Evolutionary conservation across 78 protist genomes (phyloP).

Genomic region (Protostelium mycophagum): DNA sequence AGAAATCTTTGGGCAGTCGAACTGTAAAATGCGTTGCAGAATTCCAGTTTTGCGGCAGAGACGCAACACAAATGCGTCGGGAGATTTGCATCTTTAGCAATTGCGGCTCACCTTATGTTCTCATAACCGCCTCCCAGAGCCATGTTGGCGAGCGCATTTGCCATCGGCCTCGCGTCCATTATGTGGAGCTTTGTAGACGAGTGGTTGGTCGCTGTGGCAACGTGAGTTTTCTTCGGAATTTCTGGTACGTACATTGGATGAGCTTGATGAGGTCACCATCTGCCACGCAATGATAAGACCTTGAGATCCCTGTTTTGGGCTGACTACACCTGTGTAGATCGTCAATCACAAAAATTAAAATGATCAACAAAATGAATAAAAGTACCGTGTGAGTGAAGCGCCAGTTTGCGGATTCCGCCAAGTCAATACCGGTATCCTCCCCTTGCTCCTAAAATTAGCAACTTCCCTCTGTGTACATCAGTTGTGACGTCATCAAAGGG

Average conservation of each 20-base stretch:
- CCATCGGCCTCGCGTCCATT: constrained; percentile 80
- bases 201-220: constrained; percentile 21
- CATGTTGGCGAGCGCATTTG: constrained; percentile 78
- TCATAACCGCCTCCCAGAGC: constrained; percentile 80
- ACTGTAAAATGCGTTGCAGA: too few relatives aligned
- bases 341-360: not conserved
- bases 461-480: constrained; percentile 5
- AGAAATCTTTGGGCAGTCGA: too few relatives aligned
- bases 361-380: not conserved
- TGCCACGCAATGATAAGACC: not conserved
- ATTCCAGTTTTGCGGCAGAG: too few relatives aligned
- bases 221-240: not conserved
- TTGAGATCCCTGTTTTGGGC: constrained; percentile 63
- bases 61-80: too few relatives aligned
- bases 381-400: not conserved
- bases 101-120: constrained; percentile 33
- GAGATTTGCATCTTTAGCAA: too few relatives aligned
- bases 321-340: constrained; percentile 43
- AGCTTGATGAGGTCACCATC: not conserved
- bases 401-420: not conserved
- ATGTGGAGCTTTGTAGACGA: constrained; percentile 63
- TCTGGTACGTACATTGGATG: not conserved
- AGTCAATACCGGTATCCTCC: constrained; percentile 70
- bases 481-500: not conserved
- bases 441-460: constrained; percentile 65